phyloP scores from a whole-genome alignment of 352 stramenopile species.

The Pythium rishiriense region DNA sequence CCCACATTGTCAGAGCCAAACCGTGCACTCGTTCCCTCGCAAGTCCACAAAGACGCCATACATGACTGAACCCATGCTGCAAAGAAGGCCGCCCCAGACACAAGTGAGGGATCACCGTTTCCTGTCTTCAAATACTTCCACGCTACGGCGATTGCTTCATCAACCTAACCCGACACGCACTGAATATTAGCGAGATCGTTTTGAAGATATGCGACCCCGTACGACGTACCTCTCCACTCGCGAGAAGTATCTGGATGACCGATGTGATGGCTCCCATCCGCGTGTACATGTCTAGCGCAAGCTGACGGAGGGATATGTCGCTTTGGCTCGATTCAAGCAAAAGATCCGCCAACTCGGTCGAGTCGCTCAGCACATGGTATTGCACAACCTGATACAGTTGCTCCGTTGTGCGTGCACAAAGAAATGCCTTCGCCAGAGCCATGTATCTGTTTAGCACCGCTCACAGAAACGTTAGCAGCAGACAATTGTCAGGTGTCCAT shows the following conservation, averaged over 20 bases:
- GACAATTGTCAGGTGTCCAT: background rate
- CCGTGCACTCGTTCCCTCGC: background rate
- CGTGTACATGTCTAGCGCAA: constrained; percentile 71
- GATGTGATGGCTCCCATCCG: constrained; percentile 44
- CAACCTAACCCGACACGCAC: constrained; percentile 5
- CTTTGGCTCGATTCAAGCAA: constrained; percentile 36
- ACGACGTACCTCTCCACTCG: constrained; percentile 43
- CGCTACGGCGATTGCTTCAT: constrained; percentile 17
- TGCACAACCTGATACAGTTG: constrained; percentile 74
- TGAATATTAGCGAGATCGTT: background rate
- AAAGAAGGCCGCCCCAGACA: constrained; percentile 21
- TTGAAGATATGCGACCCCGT: background rate
- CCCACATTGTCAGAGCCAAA: background rate
- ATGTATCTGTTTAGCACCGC: constrained; percentile 46
- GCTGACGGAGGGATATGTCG: constrained; percentile 44
- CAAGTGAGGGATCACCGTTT: constrained; percentile 9
- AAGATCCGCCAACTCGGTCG: constrained; percentile 51
- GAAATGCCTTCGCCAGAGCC: constrained; percentile 51
- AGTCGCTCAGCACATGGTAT: constrained; percentile 58
- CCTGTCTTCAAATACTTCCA: constrained; percentile 24
- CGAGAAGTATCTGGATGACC: constrained; percentile 53
- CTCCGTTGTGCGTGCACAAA: constrained; percentile 38
- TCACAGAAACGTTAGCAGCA: background rate
- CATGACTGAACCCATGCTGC: constrained; percentile 6
- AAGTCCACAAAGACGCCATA: constrained; percentile 4